phyloP scores from a whole-genome alignment of 306 rosid genomes.

The Pachyrhizus erosus region DNA sequence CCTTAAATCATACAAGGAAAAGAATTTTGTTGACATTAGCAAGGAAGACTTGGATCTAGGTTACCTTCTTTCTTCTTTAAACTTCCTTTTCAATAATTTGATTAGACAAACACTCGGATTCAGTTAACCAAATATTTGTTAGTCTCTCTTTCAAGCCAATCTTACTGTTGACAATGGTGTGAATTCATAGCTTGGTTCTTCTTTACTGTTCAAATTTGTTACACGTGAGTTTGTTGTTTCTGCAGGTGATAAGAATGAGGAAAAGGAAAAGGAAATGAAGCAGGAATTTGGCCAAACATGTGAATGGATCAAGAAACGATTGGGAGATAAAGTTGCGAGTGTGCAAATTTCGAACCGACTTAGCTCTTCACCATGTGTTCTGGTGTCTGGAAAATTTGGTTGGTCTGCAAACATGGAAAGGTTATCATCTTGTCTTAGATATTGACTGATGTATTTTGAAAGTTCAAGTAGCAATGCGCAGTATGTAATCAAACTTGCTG shows the following conservation, averaged over 20 bases:
- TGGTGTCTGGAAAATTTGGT: slow-evolving; percentile 95
- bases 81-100: slow-evolving; percentile 10
- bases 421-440: slow-evolving; percentile 45
- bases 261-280: slow-evolving; percentile 83
- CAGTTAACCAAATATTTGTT: slow-evolving; percentile 12
- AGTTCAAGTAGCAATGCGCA: not conserved
- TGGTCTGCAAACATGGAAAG: slow-evolving; percentile 99
- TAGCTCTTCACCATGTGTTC: slow-evolving; percentile 94
- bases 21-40: slow-evolving; percentile 93
- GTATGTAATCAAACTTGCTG: slow-evolving; percentile 37
- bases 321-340: slow-evolving; percentile 92
- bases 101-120: slow-evolving; percentile 1
- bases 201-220: slow-evolving; percentile 19
- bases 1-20: slow-evolving; percentile 89
- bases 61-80: slow-evolving; percentile 44
- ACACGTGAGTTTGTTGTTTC: slow-evolving; percentile 29
- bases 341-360: slow-evolving; percentile 93
- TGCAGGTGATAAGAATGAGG: slow-evolving; percentile 93
- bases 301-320: slow-evolving; percentile 93
- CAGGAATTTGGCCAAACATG: slow-evolving; percentile 86
- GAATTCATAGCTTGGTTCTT: slow-evolving; percentile 29
- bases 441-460: slow-evolving; percentile 7
- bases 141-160: not conserved
- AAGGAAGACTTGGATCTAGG: slow-evolving; percentile 98
- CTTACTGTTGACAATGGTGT: not conserved